A percentile compares a stretch with the other conserved stretches of the same genome.
Evolutionary conservation across 768 basidiomycete genomes (phyloP).

Genomic region (Psilocybe cyanescens): DNA sequence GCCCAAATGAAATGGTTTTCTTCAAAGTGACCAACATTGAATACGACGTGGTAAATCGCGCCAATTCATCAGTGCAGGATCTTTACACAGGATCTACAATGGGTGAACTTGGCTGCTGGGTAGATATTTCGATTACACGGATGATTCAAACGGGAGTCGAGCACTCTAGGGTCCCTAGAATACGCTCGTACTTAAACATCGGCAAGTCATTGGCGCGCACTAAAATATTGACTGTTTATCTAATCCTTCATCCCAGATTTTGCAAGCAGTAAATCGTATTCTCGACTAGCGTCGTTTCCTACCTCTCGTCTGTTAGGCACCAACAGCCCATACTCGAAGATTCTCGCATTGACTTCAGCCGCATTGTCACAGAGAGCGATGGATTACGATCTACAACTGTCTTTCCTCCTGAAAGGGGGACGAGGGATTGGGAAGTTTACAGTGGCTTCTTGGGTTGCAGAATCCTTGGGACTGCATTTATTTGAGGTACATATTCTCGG

Average conservation of each 20-base stretch:
- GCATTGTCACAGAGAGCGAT: slow-evolving; percentile 58
- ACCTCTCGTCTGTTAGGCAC: slow-evolving; percentile 27
- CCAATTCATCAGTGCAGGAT: slow-evolving; percentile 37
- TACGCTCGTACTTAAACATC: slow-evolving; percentile 48
- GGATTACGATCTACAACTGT: slow-evolving; percentile 66
- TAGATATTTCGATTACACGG: slow-evolving; percentile 74
- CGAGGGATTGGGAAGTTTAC: slow-evolving; percentile 85
- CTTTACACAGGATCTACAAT: slow-evolving; percentile 56
- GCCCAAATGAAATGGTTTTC: slow-evolving; percentile 58
- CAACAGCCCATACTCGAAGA: slow-evolving; percentile 18
- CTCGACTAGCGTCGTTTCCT: slow-evolving; percentile 11
- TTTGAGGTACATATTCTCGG: slow-evolving; percentile 58
- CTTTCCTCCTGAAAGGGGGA: slow-evolving; percentile 78
- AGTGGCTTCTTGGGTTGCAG: slow-evolving; percentile 56
- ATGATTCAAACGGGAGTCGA: slow-evolving; percentile 84
- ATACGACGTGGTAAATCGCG: slow-evolving; percentile 52
- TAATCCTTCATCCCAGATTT: slow-evolving; percentile 12
- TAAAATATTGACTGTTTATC: neutral
- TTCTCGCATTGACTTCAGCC: slow-evolving; percentile 35
- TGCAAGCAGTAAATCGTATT: slow-evolving; percentile 8
- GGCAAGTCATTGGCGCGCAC: slow-evolving; percentile 38
- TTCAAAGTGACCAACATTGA: slow-evolving; percentile 84
- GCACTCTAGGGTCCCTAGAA: slow-evolving; percentile 61
- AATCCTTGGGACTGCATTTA: slow-evolving; percentile 73
- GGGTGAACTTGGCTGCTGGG: slow-evolving; percentile 84